These are phyloP conservation scores for Eucalyptus urophylla DNA, from an alignment of 345 rosid genomes.

Conservation along the genomic window DNA sequence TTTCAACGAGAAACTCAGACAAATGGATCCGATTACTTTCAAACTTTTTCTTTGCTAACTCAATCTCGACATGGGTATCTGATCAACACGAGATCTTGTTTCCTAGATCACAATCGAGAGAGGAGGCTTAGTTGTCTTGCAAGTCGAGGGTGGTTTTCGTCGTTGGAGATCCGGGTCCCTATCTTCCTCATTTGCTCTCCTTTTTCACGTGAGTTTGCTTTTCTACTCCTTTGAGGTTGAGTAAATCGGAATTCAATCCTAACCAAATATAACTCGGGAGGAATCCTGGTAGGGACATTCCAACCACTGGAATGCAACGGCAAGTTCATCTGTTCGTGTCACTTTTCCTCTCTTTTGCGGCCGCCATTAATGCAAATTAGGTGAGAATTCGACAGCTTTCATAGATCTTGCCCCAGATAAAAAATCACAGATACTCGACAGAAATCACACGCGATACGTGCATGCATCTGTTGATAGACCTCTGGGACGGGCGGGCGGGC, in stretches of 20 bases:
- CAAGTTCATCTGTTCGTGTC: not conserved
- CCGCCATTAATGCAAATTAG: not conserved
- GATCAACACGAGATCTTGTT: not conserved
- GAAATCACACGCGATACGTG: not conserved
- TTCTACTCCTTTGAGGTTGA: not conserved
- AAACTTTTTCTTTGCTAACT: fast-evolving
- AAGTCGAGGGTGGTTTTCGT: not conserved
- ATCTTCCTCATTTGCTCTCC: not conserved
- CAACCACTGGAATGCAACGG: not conserved
- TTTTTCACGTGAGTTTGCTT: not conserved
- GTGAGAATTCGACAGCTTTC: not conserved
- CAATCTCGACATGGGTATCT: not conserved
- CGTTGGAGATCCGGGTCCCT: not conserved
- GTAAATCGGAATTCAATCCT: not conserved
- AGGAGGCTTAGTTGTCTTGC: not conserved
- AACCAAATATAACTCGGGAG: not conserved
- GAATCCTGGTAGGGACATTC: not conserved
- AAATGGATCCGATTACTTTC: fast-evolving
- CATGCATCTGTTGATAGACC: not conserved
- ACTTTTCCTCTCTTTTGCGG: not conserved
- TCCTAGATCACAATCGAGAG: not conserved
- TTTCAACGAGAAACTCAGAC: not conserved
- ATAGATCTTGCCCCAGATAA: not conserved
- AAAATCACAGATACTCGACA: not conserved
- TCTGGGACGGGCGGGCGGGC: not conserved